Evolutionary conservation across 2,329 filamentous ascomycete species (phyloP).

Genomic region (Penicillium sp.): DNA sequence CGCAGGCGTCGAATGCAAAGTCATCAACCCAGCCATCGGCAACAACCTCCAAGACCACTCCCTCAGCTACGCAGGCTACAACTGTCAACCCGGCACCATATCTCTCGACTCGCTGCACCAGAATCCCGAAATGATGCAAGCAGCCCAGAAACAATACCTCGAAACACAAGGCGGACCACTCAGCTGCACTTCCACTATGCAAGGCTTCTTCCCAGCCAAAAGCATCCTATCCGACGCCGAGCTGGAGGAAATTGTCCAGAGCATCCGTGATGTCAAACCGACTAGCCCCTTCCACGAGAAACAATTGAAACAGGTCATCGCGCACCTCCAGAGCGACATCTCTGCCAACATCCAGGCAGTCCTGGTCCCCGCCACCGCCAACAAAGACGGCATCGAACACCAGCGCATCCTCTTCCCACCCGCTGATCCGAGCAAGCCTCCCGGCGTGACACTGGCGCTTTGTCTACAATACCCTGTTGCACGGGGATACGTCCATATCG

Average conservation of each 20-base stretch:
- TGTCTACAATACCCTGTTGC: slow-evolving; percentile 19
- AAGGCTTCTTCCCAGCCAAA: background rate
- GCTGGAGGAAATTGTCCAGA: background rate
- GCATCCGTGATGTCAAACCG: background rate
- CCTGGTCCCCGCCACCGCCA: background rate
- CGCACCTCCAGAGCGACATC: background rate
- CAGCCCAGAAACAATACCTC: slow-evolving; percentile 12
- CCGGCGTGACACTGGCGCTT: slow-evolving; percentile 16
- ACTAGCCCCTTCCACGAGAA: background rate
- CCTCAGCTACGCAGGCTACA: slow-evolving; percentile 17
- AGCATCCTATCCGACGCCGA: background rate
- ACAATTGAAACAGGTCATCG: background rate
- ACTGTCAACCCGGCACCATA: slow-evolving; percentile 10
- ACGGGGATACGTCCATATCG: slow-evolving; percentile 22
- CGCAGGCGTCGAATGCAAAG: slow-evolving; percentile 45
- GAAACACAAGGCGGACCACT: slow-evolving; percentile 6
- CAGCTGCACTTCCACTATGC: background rate
- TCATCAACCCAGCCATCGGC: slow-evolving; percentile 50
- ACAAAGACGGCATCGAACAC: background rate
- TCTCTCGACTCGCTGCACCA: slow-evolving; percentile 14
- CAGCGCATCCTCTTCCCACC: background rate
- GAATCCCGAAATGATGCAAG: background rate
- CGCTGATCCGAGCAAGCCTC: background rate
- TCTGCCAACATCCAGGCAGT: background rate
- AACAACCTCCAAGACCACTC: slow-evolving; percentile 53